These are phyloP conservation scores for Thecaphora frezii DNA, from an alignment of 1,284 basidiomycete species.

Conservation along the genomic window DNA sequence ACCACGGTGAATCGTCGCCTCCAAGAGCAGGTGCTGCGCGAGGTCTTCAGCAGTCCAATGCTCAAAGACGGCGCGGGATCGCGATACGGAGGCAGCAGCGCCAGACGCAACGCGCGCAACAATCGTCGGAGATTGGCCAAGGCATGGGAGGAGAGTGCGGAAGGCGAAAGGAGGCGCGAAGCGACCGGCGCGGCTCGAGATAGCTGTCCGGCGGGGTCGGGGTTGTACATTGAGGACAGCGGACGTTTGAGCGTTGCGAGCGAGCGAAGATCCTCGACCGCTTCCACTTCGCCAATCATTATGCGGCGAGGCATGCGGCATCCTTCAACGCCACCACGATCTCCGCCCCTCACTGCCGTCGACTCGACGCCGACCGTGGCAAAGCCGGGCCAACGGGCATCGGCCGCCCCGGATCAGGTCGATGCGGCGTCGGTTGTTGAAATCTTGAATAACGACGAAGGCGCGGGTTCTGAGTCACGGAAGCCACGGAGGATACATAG, in stretches of 20 bases:
- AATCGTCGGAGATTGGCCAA: constrained; percentile 42
- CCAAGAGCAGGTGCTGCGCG: constrained; percentile 56
- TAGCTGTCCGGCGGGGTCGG: too few relatives aligned
- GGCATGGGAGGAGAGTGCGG: constrained; percentile 52
- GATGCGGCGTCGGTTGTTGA: too few relatives aligned
- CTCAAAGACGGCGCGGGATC: constrained; percentile 32
- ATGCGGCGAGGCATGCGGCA: constrained; percentile 20
- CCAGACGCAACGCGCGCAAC: constrained; percentile 35
- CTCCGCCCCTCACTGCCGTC: constrained; percentile 14
- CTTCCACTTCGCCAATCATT: constrained; percentile 21
- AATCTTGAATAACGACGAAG: too few relatives aligned
- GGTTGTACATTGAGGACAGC: constrained; percentile 4
- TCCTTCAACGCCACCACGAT: constrained; percentile 29
- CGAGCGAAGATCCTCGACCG: constrained; percentile 19
- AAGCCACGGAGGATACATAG: too few relatives aligned
- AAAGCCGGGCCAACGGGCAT: too few relatives aligned
- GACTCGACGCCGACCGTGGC: too few relatives aligned
- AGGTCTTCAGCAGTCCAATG: constrained; percentile 52
- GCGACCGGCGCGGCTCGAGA: too few relatives aligned
- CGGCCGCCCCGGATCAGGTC: too few relatives aligned
- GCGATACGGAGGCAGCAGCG: constrained; percentile 28
- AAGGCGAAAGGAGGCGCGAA: constrained; percentile 23
- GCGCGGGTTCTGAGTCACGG: too few relatives aligned
- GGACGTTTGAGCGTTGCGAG: constrained; percentile 30
- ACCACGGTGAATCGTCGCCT: constrained; percentile 56